Conservation (phyloP, 768 basidiomycete species). For the Pisolithus microcarpus region DNA sequence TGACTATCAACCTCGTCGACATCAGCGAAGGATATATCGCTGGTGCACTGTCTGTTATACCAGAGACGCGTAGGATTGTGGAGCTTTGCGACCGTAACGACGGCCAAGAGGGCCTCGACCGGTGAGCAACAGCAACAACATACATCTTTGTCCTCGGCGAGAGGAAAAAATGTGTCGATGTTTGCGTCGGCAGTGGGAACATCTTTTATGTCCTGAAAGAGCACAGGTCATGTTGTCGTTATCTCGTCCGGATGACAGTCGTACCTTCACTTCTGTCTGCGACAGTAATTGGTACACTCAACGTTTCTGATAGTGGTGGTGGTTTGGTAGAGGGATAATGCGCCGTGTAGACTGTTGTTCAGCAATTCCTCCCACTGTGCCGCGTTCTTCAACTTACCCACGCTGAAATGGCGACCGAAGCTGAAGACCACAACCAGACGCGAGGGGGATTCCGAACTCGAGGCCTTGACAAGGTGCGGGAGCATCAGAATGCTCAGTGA, state of each 20-base stretch:
- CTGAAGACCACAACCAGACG: constrained; percentile 27
- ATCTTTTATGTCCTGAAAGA: constrained; percentile 74
- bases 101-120: no score
- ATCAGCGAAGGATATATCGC: constrained; percentile 36
- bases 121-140: no score
- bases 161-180: constrained; percentile 15
- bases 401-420: constrained; percentile 17
- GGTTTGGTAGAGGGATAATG: constrained; percentile 67
- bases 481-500: constrained; percentile 25
- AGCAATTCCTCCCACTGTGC: constrained; percentile 26
- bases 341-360: constrained; percentile 62
- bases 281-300: background rate
- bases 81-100: constrained; percentile 24
- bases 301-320: constrained; percentile 18
- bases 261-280: constrained; percentile 48
- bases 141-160: background rate
- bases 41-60: constrained; percentile 65
- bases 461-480: constrained; percentile 24
- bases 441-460: constrained; percentile 16
- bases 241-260: constrained; percentile 61
- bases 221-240: constrained; percentile 84
- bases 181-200: constrained; percentile 5
- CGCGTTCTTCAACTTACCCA: constrained; percentile 1
- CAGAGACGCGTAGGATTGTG: constrained; percentile 72
- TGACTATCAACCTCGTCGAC: background rate